Base-by-base conservation (phyloP, 441 rosid genomes). In the Erodium texanum region DNA sequence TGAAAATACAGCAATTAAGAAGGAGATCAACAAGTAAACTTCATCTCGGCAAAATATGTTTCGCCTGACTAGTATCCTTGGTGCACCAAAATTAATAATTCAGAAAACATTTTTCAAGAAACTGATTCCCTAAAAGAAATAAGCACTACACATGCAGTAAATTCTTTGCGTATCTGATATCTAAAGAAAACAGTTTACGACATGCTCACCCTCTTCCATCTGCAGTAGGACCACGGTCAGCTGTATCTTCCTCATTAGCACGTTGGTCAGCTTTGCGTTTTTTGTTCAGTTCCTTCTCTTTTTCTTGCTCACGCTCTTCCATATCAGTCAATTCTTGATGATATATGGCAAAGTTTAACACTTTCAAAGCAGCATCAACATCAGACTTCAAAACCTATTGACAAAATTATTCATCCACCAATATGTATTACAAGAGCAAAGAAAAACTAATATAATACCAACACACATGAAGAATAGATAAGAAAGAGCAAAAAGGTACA, bases 271-370 rank as follows among this genome's bases (percentile, higher is more conserved):
- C 79, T 63, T 54, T 79, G 56, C 69, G 75, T 66, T 85, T 83
- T 65, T 81, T 84, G 70, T 79, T 91, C 61, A 67, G 75, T 80
- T 93, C 99, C 78, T 81, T 85, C 74, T 78, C 88, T 76, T 86
- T 76, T 77, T 83, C 90, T 74, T 88, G 86, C 74, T 94, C 99
- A 14, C 98, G 92, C 41, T 87, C 92, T 61, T 92, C 99, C 99
- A 94, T 94, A 65, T 94, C 98, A n/a, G 89, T 86, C 79, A 94
- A 75, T 72, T 94, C 99, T 84, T 85, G 87, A 71, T 94, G 99
- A 75, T 94, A 94, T 75, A 92, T 92, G 20, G 99, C 99, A 81
- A 94, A 94, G 79, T 94, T 94, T 68, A 94, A 71, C 73, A 89
- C 88, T 78, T 87, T 85, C 52, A 94, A 74, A 43, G 99, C 99